phyloP scores from a whole-genome alignment of 257 asterid genomes.

The Linderniella brevidens region DNA sequence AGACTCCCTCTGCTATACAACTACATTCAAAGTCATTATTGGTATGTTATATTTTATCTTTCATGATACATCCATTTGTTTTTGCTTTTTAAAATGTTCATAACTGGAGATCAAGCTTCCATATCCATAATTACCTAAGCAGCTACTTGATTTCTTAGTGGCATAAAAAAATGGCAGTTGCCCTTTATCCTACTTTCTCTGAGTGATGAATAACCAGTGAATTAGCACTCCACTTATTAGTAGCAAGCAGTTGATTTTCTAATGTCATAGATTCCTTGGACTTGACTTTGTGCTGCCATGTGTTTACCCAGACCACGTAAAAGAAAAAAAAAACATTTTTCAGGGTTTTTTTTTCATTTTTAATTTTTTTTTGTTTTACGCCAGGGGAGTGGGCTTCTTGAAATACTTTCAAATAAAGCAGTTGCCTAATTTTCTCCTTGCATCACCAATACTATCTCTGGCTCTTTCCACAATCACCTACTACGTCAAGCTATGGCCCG shows the following conservation, averaged over 20 bases:
- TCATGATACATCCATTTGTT: constrained; percentile 5
- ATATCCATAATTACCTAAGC: too few species aligned
- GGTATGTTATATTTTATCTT: constrained; percentile 38
- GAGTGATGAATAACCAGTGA: too few species aligned
- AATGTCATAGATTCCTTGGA: too few species aligned
- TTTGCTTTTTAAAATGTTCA: constrained; percentile 7
- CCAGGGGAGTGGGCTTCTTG: constrained; percentile 93
- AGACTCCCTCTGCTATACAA: constrained; percentile 79
- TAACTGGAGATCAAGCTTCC: not conserved
- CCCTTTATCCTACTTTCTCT: too few species aligned
- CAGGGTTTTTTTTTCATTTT: constrained; percentile 10
- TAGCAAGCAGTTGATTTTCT: too few species aligned
- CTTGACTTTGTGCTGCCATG: too few species aligned
- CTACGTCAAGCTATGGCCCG: constrained; percentile 59
- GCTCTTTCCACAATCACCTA: constrained; percentile 53
- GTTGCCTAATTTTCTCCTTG: constrained; percentile 84
- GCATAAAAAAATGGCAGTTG: too few species aligned
- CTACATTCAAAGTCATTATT: constrained; percentile 85
- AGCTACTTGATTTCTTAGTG: too few species aligned
- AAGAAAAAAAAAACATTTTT: not conserved
- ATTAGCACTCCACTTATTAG: too few species aligned
- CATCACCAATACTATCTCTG: constrained; percentile 67
- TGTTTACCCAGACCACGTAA: not conserved
- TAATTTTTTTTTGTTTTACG: constrained; percentile 12
- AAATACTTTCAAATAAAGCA: constrained; percentile 77